Conservation (phyloP, 768 basidiomycete genomes). For the Sarcodon sp. region DNA sequence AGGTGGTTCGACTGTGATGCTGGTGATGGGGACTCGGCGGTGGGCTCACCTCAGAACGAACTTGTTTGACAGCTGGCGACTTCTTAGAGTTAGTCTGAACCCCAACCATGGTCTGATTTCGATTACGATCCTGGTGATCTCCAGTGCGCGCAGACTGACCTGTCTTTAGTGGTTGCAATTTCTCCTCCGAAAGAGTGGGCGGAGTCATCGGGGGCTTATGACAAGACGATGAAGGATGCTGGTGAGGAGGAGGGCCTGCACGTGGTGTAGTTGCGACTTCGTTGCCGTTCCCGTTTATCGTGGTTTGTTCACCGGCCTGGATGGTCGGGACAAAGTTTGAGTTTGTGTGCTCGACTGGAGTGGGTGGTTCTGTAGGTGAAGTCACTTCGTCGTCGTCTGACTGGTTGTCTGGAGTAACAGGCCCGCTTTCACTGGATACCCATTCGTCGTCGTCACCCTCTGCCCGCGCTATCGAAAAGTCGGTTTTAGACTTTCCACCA, state of each 20-base stretch:
- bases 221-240: constrained; percentile 6
- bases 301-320: not conserved
- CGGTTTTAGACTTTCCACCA: constrained; percentile 25
- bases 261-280: constrained; percentile 16
- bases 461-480: constrained; percentile 46
- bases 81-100: too few species aligned
- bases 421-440: constrained; percentile 71
- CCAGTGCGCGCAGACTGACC: too few species aligned
- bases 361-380: constrained; percentile 14
- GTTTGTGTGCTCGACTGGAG: constrained; percentile 4
- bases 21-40: constrained; percentile 18
- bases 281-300: constrained; percentile 7
- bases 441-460: constrained; percentile 55
- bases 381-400: constrained; percentile 25
- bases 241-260: constrained; percentile 12
- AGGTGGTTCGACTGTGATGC: constrained; percentile 13
- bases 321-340: not conserved
- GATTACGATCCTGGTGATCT: too few species aligned
- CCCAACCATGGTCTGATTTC: too few species aligned
- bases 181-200: too few species aligned
- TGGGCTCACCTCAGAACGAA: constrained; percentile 24
- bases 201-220: too few species aligned
- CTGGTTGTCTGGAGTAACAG: constrained; percentile 45
- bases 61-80: constrained; percentile 13
- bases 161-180: too few species aligned